Conservation (phyloP, 257 asterid genomes). For the Scutellaria galericulata region DNA sequence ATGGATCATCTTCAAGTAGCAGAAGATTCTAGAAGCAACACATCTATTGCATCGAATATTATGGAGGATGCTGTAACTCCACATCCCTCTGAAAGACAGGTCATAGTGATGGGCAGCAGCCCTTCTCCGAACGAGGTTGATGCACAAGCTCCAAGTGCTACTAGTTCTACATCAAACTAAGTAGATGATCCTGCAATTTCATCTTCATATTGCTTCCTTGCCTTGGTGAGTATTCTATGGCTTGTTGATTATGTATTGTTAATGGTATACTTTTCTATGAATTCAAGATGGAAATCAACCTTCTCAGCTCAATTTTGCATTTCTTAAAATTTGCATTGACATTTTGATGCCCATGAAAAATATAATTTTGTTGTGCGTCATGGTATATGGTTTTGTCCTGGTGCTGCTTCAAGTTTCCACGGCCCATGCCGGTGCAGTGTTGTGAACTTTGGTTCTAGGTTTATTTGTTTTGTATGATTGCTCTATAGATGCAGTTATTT, state of each 20-base stretch:
- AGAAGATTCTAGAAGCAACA: slow-evolving; percentile 47
- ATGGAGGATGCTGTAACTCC: slow-evolving; percentile 38
- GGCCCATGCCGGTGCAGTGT: too few relatives aligned
- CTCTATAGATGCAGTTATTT: neutral
- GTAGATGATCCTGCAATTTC: slow-evolving; percentile 2
- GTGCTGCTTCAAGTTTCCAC: neutral
- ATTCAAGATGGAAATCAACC: neutral
- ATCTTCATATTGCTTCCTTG: slow-evolving; percentile 25
- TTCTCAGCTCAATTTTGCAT: neutral
- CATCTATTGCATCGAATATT: slow-evolving; percentile 44
- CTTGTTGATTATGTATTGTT: neutral
- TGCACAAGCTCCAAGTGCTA: slow-evolving; percentile 50
- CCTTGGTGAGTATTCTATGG: slow-evolving; percentile 37
- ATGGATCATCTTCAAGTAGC: slow-evolving; percentile 69
- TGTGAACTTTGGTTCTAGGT: neutral
- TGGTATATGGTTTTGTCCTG: neutral
- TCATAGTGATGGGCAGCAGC: slow-evolving; percentile 36
- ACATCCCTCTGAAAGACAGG: slow-evolving; percentile 37
- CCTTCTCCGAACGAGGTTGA: slow-evolving; percentile 47
- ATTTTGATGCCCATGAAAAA: slow-evolving; percentile 5
- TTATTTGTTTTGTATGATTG: slow-evolving; percentile 9
- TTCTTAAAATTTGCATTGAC: too few relatives aligned
- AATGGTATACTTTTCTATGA: neutral
- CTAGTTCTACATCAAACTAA: slow-evolving; percentile 54
- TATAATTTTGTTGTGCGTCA: neutral